These are phyloP conservation scores for Miamiensis avidus DNA, from an alignment of 169 alveolate species.

Conservation along the genomic window DNA sequence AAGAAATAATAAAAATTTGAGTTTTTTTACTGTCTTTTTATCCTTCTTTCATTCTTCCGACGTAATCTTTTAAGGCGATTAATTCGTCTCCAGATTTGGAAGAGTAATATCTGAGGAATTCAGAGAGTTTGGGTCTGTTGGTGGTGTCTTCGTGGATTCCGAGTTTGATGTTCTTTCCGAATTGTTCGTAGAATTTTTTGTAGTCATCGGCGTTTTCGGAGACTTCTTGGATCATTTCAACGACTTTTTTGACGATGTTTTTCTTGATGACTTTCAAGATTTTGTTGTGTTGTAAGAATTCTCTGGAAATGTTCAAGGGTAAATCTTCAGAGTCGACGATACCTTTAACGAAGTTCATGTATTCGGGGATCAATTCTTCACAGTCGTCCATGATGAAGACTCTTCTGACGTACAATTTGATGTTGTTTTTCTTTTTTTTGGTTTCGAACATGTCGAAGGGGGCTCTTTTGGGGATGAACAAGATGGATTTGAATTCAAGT, in stretches of 20 bases:
- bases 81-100: constrained; percentile 98
- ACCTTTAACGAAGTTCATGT: constrained; percentile 98
- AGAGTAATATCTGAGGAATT: constrained; percentile 97
- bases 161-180: constrained; percentile 98
- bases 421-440: constrained; percentile 98
- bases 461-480: constrained; percentile 99
- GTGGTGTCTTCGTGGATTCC: constrained; percentile 99
- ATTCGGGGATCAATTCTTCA: constrained; percentile 99
- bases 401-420: constrained; percentile 98
- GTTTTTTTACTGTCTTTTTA: constrained; percentile 99
- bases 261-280: constrained; percentile 98
- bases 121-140: constrained; percentile 96
- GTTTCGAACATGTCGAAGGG: constrained; percentile 99
- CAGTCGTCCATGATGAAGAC: constrained; percentile 99
- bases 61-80: constrained; percentile 97
- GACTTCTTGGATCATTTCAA: constrained; percentile 97
- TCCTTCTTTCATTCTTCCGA: constrained; percentile 98
- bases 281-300: constrained; percentile 98
- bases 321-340: constrained; percentile 99
- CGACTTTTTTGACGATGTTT: constrained; percentile 98
- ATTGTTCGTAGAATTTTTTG: constrained; percentile 99
- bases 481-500: constrained; percentile 98
- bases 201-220: constrained; percentile 99
- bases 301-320: constrained; percentile 99
- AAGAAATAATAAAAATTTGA: no score